Evolutionary conservation across 352 stramenopile genomes (phyloP), one percentile per base, ranked within the genome.

Genomic region (Globisporangium solare): DNA sequence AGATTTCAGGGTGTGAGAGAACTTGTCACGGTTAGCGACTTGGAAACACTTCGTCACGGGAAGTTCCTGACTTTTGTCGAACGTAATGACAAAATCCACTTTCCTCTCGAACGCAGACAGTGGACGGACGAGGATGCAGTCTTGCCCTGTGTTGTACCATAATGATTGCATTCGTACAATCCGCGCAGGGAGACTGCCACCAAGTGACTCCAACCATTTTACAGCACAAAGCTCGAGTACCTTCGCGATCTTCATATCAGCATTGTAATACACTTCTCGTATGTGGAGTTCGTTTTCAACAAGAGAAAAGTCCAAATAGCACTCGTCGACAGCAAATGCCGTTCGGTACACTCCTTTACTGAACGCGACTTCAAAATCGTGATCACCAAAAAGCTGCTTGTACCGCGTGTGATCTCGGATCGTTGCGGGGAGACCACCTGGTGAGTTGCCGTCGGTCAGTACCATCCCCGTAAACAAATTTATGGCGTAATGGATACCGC

Each of bases 381-480:
- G 54, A 0, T 54, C 46, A 2, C 68, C 63, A 60, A 89, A 89
- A 3, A 88, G 39, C n/a, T 51, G 43, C 10, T 47, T 31, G 47
- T 83, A 89, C 15, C 49, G 46, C 17, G 63, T 3, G 12, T 73
- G 50, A 0, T 55, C 0, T 8, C 73, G 72, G 55, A 89, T 83
- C 0, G 52, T 27, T 0, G 13, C 5, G n/a, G 76, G 73, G 3
- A 89, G 53, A 3, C 73, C 68, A 17, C 67, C 65, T 17, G 73
- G 68, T 17, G 64, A 51, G 21, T 66, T 63, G 0, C 76, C 79
- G 48, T 87, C 67, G 0, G 65, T 68, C 6, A 85, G 47, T 3
- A 87, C 62, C 2, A 55, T 46, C 0, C 79, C 76, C 1, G 63
- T 73, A 17, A 83, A 76, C 22, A 86, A n/a, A 37, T 88, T 87